phyloP scores from a whole-genome alignment of 805 yeast genomes.

The Schizosaccharomyces lindneri region DNA sequence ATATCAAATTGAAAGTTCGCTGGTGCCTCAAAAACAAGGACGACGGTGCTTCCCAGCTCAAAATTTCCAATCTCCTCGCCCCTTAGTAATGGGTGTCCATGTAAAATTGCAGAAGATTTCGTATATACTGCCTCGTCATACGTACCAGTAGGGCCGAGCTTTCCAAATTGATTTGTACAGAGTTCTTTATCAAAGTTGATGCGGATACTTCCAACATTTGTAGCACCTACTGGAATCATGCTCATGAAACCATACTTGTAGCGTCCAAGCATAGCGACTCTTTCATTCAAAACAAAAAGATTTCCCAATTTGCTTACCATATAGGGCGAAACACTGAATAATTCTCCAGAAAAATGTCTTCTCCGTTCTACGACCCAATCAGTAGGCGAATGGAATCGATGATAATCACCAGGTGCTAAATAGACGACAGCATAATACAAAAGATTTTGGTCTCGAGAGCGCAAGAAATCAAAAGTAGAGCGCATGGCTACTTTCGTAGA shows the following conservation, averaged over 20 bases:
- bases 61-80: conserved; percentile 97
- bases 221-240: conserved; percentile 98
- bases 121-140: conserved; percentile 66
- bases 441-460: conserved; percentile 22
- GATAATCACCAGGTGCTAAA: conserved; percentile 95
- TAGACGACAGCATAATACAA: conserved; percentile 77
- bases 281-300: conserved; percentile 71
- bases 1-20: conserved; percentile 44
- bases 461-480: neutral
- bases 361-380: conserved; percentile 87
- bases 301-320: conserved; percentile 73
- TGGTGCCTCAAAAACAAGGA: conserved; percentile 90
- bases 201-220: conserved; percentile 87
- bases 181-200: conserved; percentile 78
- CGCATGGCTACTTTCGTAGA: conserved; percentile 7
- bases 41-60: conserved; percentile 89
- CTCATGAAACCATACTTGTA: conserved; percentile 95
- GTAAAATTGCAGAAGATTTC: conserved; percentile 45
- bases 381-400: conserved; percentile 85
- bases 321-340: conserved; percentile 88
- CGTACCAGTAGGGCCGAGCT: neutral
- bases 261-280: conserved; percentile 82
- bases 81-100: conserved; percentile 70
- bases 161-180: conserved; percentile 41
- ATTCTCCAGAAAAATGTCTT: conserved; percentile 87